A percentile compares a stretch with the other conserved stretches of the same genome.
Conservation (phyloP, 305 asterid species). For the Rubia balearica region DNA sequence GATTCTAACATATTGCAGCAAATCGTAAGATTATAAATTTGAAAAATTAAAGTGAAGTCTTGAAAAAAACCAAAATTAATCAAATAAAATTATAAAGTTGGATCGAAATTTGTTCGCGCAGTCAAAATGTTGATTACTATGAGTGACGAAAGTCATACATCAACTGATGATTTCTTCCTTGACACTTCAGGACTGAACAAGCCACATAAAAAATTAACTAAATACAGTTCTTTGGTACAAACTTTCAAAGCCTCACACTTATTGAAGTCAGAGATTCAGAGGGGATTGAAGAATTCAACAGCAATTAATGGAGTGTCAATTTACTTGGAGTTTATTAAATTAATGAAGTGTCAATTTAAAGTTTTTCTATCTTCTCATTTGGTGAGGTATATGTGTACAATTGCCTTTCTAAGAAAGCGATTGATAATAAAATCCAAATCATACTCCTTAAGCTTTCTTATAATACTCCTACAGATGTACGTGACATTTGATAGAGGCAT, state of each 20-base stretch:
- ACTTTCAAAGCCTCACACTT: too few species aligned
- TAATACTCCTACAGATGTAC: too few species aligned
- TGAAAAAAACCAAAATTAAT: too few species aligned
- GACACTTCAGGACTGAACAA: neutral
- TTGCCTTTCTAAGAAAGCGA: neutral
- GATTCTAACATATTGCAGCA: too few species aligned
- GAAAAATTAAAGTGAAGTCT: too few species aligned
- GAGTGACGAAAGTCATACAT: neutral
- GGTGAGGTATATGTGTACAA: neutral
- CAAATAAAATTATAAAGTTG: too few species aligned
- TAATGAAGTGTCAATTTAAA: neutral
- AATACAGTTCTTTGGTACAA: neutral
- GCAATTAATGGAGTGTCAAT: neutral
- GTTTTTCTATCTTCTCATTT: neutral
- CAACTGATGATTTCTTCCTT: conserved; percentile 11
- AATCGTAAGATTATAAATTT: too few species aligned
- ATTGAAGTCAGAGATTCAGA: too few species aligned
- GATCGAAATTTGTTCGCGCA: too few species aligned
- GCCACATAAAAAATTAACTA: neutral
- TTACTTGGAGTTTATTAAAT: neutral
- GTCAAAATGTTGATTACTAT: too few species aligned
- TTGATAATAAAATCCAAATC: neutral
- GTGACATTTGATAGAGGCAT: too few species aligned
- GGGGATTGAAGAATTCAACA: neutral
- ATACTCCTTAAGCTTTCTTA: too few species aligned